phyloP scores from a whole-genome alignment of 495 filamentous ascomycete species.

The Cetradonia linearis region DNA sequence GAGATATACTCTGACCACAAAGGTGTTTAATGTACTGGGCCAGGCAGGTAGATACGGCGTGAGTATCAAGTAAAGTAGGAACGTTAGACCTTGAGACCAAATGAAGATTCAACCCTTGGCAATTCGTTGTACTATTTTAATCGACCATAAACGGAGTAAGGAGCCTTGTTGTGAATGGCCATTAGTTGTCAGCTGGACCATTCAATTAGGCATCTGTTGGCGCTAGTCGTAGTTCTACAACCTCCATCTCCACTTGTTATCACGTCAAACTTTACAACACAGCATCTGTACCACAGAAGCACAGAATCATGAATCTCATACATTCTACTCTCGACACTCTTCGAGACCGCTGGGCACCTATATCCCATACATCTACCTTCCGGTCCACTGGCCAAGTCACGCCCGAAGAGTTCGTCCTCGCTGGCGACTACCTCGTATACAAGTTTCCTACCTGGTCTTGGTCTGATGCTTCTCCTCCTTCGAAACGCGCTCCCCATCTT shows the following conservation, averaged over 20 bases:
- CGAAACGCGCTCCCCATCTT: constrained; percentile 70
- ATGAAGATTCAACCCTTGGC: no score
- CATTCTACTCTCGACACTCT: constrained; percentile 59
- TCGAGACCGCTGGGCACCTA: constrained; percentile 80
- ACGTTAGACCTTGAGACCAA: no score
- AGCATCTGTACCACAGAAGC: neutral
- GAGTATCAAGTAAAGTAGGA: neutral
- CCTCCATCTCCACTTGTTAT: neutral
- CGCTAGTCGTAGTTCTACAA: neutral
- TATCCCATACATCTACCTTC: constrained; percentile 86
- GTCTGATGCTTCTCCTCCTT: constrained; percentile 69
- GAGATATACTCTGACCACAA: neutral
- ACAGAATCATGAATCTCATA: constrained; percentile 10
- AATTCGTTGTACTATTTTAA: neutral
- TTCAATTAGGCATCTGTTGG: constrained; percentile 6
- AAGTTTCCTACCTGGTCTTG: constrained; percentile 99
- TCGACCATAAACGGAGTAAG: no score
- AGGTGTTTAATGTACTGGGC: neutral
- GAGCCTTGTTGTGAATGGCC: neutral
- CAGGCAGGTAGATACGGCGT: neutral
- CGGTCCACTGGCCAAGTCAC: constrained; percentile 89
- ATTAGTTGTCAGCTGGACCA: neutral
- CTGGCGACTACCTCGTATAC: constrained; percentile 96
- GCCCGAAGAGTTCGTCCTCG: constrained; percentile 90
- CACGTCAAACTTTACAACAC: neutral